Evolutionary conservation across 2,329 filamentous ascomycete genomes (phyloP).

Genomic region (Phialemonium atrogriseum): DNA sequence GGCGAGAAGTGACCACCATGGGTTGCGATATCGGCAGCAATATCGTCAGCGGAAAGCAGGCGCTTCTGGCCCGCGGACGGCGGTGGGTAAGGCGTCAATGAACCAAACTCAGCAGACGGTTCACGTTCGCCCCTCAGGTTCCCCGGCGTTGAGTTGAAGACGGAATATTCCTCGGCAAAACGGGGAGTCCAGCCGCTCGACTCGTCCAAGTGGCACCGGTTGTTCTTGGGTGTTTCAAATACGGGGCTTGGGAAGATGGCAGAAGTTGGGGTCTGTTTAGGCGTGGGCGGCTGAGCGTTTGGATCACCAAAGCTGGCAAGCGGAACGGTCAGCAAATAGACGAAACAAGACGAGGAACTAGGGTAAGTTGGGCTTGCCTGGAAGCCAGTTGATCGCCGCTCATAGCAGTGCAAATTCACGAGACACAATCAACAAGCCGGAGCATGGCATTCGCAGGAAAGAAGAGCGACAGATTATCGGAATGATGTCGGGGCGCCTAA

Average conservation of each 20-base stretch:
- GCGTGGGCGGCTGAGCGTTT: slow-evolving; percentile 53
- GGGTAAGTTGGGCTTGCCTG: slow-evolving; percentile 34
- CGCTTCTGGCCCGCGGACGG: slow-evolving; percentile 34
- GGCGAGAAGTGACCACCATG: slow-evolving; percentile 56
- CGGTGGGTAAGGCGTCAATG: slow-evolving; percentile 24
- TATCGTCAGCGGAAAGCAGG: slow-evolving; percentile 39
- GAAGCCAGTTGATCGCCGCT: slow-evolving; percentile 49
- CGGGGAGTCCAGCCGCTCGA: slow-evolving; percentile 49
- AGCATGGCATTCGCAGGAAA: too few relatives aligned
- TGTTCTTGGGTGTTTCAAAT: slow-evolving; percentile 48
- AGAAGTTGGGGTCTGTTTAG: slow-evolving; percentile 48
- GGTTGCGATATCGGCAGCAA: slow-evolving; percentile 44
- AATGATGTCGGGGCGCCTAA: too few relatives aligned
- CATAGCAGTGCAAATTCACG: slow-evolving; percentile 43
- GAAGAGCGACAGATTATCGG: too few relatives aligned
- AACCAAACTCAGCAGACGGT: slow-evolving; percentile 36
- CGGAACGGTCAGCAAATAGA: slow-evolving; percentile 11
- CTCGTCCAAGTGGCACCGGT: slow-evolving; percentile 38
- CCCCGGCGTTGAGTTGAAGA: slow-evolving; percentile 56
- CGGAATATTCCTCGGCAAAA: slow-evolving; percentile 57
- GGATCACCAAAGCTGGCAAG: slow-evolving; percentile 51
- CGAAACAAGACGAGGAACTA: neutral
- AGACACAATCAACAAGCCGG: too few relatives aligned
- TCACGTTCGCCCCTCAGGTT: slow-evolving; percentile 41
- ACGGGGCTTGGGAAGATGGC: slow-evolving; percentile 44